Percentiles rank a stretch among this genome's conserved stretches.
These are phyloP conservation scores for Eimeria praecox DNA, from an alignment of 169 alveolate genomes.

Conservation along the genomic window DNA sequence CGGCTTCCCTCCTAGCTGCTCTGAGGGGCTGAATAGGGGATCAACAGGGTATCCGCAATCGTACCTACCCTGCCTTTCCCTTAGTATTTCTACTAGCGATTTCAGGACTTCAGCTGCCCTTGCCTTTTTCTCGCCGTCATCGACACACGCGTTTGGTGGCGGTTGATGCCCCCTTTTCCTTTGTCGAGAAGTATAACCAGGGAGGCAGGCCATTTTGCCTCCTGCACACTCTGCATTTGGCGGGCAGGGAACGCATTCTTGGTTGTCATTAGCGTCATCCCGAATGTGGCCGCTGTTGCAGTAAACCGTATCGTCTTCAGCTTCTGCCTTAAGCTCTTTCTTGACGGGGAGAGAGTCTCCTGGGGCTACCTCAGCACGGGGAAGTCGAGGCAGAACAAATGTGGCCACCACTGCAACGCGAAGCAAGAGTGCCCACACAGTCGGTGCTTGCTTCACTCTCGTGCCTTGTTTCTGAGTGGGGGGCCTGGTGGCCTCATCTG, in stretches of 20 bases:
- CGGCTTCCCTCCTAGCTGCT: constrained; percentile 41
- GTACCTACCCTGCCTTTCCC: constrained; percentile 51
- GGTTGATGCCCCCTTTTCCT: neutral
- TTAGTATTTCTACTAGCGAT: neutral
- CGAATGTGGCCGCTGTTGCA: neutral
- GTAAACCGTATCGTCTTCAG: neutral
- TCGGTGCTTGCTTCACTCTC: neutral
- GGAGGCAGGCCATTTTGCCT: neutral
- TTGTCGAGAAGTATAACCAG: constrained; percentile 7
- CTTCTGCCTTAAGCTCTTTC: neutral
- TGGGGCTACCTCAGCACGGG: neutral
- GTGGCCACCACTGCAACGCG: neutral
- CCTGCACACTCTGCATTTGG: constrained; percentile 35
- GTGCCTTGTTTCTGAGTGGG: neutral
- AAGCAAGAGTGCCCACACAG: neutral
- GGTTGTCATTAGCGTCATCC: neutral
- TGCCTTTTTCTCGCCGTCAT: constrained; percentile 7
- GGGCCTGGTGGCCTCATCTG: neutral
- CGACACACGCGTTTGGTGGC: neutral
- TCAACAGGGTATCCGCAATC: constrained; percentile 60
- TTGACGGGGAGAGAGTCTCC: too few species aligned
- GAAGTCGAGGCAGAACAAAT: neutral
- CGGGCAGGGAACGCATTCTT: constrained; percentile 37
- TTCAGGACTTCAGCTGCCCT: constrained; percentile 37
- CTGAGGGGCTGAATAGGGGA: constrained; percentile 28